Base-by-base conservation (phyloP, 2,329 filamentous ascomycete species). In the Colletotrichum sp. region DNA sequence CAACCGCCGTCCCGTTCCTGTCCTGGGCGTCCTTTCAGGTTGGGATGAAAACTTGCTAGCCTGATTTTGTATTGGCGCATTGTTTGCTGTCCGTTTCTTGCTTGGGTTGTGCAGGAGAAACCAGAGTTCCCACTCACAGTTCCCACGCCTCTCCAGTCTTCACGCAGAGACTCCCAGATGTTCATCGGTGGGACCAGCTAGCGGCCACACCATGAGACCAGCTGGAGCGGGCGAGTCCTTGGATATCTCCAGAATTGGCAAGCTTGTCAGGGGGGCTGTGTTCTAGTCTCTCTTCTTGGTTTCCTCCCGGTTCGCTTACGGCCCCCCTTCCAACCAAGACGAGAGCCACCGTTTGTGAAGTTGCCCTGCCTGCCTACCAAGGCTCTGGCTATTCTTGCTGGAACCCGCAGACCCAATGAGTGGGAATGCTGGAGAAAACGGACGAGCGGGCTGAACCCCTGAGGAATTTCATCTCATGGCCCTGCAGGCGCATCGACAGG, bases 1-100 rank as follows among this genome's bases (percentile, higher is more conserved):
- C 69, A 75, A 75, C 73, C 73, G 69, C 73, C 70, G 55, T 64
- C 18, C 73, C 43, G 63, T 75, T 58, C 43, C 64, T 64, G 68
- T 38, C 16, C 38, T 52, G n/a, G 43, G n/a, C 43, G 10, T 52
- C 30, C 63, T n/a, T 34, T 60, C 30, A 36, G 32, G 38, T 30
- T 36, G 43, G n/a, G 21, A 58, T 61, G 58, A 26, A 13, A 58
- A 30, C 26, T 5, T 8, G 18, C 26, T 43, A 30, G 28, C 67
- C 32, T n/a, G 26, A 34, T 61, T 71, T 2, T 58, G n/a, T 26
- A 21, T 24, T 58, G 18, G 67, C 13, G 43, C 15, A 26, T 38
- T 67, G 38, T 67, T 64, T 68, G 69, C 12, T 16, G 48, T 66
- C 48, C 21, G 30, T 68, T 43, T n/a, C 69, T 57, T 43, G 30